Percentiles rank a stretch among this genome's conserved stretches.
Conservation (phyloP, 2,329 filamentous ascomycete species). For the Monosporascus sp. region DNA sequence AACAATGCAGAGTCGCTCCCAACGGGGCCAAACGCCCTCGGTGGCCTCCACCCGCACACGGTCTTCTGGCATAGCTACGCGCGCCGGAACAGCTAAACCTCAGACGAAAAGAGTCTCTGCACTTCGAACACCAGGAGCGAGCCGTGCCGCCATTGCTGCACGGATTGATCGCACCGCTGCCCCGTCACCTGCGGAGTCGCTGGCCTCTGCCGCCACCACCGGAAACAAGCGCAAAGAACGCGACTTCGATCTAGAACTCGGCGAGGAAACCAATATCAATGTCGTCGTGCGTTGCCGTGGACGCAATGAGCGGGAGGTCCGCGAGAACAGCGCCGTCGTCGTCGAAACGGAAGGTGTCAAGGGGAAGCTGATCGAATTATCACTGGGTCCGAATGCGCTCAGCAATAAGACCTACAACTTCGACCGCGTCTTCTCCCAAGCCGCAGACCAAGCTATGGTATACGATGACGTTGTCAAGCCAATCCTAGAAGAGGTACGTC, state of each 20-base stretch:
- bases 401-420: conserved; percentile 97
- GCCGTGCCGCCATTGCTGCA: conserved; percentile 16
- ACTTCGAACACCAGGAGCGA: conserved; percentile 19
- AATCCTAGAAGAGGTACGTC: conserved; percentile 79
- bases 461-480: conserved; percentile 95
- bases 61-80: conserved; percentile 11
- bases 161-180: conserved; percentile 38
- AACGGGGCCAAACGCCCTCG: conserved; percentile 25
- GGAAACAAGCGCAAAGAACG: conserved; percentile 81
- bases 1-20: conserved; percentile 26
- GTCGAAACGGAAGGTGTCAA: conserved; percentile 83
- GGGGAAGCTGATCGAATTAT: conserved; percentile 76
- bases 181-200: conserved; percentile 65
- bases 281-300: conserved; percentile 94
- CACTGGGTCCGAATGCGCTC: conserved; percentile 86
- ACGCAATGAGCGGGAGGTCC: conserved; percentile 84
- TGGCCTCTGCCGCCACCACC: conserved; percentile 53
- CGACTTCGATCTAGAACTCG: conserved; percentile 67
- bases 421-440: conserved; percentile 93
- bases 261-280: conserved; percentile 92
- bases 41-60: conserved; percentile 15
- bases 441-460: conserved; percentile 87
- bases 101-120: conserved; percentile 17
- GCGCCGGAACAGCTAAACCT: conserved; percentile 14
- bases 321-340: conserved; percentile 92